These are phyloP conservation scores for Dactylellina drechsleri DNA, from an alignment of 2,329 filamentous ascomycete species.

Conservation along the genomic window DNA sequence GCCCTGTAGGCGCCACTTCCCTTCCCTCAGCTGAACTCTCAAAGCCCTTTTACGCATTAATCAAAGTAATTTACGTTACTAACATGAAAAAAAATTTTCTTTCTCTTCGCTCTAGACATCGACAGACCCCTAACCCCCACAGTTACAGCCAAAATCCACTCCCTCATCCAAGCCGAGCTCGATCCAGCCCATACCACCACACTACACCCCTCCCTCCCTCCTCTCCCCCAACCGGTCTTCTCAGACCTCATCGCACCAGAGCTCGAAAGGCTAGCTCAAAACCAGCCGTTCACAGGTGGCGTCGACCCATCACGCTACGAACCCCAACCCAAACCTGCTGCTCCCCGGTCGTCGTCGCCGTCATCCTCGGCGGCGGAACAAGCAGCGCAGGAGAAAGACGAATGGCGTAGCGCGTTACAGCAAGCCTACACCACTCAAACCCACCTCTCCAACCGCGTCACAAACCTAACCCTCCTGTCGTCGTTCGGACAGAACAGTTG, in stretches of 20 bases:
- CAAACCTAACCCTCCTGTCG: conserved; percentile 78
- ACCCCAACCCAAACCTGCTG: conserved; percentile 70
- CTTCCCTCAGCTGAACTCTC: conserved; percentile 30
- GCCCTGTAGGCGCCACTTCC: conserved; percentile 69
- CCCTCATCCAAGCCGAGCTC: conserved; percentile 76
- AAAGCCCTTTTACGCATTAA: conserved; percentile 18
- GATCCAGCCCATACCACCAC: conserved; percentile 64
- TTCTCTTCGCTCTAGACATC: conserved; percentile 72
- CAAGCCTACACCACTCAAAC: conserved; percentile 56
- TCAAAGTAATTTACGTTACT: neutral
- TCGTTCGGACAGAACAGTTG: conserved; percentile 88
- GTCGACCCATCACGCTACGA: conserved; percentile 88
- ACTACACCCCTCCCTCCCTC: conserved; percentile 71
- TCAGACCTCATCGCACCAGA: conserved; percentile 75
- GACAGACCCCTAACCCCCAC: conserved; percentile 75
- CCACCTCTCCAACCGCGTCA: conserved; percentile 65
- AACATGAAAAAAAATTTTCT: neutral
- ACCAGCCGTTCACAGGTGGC: conserved; percentile 68
- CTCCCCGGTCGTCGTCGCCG: neutral
- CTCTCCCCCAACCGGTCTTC: conserved; percentile 68
- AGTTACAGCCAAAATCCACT: conserved; percentile 73
- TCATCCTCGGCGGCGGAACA: neutral
- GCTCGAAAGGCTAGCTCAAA: conserved; percentile 72
- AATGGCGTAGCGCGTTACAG: conserved; percentile 41
- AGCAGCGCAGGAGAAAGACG: conserved; percentile 17